phyloP scores from a whole-genome alignment of 495 filamentous ascomycete species.

The Endocarpon pusillum region DNA sequence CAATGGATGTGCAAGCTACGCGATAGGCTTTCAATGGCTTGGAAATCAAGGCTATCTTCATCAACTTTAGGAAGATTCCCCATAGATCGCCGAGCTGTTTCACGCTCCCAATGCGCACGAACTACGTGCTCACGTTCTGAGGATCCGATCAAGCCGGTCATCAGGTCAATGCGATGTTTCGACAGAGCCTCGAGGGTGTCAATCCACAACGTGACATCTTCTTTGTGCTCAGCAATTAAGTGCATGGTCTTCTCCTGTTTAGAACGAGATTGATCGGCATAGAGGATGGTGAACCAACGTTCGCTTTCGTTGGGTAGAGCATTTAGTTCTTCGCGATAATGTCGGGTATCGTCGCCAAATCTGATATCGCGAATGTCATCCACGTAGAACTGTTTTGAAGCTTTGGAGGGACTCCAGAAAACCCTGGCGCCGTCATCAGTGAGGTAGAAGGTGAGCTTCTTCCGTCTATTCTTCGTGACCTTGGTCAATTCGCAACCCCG shows the following conservation, averaged over 20 bases:
- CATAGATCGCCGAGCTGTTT: conserved; percentile 55
- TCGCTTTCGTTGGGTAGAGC: conserved; percentile 42
- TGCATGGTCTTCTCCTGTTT: conserved; percentile 62
- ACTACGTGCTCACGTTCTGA: conserved; percentile 59
- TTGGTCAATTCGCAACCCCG: conserved; percentile 63
- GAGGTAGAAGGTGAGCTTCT: conserved; percentile 56
- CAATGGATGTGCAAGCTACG: conserved; percentile 79
- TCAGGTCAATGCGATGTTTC: conserved; percentile 70
- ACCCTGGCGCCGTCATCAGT: conserved; percentile 72
- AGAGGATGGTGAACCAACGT: conserved; percentile 79
- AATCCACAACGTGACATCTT: conserved; percentile 61
- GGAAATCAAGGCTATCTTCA: conserved; percentile 55
- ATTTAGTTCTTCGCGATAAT: conserved; percentile 73
- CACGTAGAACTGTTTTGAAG: conserved; percentile 72
- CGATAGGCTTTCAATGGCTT: conserved; percentile 64
- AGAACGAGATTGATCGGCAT: conserved; percentile 50
- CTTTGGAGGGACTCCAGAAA: conserved; percentile 64
- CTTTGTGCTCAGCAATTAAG: conserved; percentile 55
- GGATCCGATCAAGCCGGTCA: conserved; percentile 66
- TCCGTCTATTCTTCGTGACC: conserved; percentile 64
- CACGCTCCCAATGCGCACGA: conserved; percentile 66
- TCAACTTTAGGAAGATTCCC: conserved; percentile 35
- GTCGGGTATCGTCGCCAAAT: conserved; percentile 65
- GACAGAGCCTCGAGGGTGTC: conserved; percentile 62
- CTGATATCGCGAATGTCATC: conserved; percentile 89